Conservation (phyloP, 164 flowering plant species). For the Hamamelis virginiana region DNA sequence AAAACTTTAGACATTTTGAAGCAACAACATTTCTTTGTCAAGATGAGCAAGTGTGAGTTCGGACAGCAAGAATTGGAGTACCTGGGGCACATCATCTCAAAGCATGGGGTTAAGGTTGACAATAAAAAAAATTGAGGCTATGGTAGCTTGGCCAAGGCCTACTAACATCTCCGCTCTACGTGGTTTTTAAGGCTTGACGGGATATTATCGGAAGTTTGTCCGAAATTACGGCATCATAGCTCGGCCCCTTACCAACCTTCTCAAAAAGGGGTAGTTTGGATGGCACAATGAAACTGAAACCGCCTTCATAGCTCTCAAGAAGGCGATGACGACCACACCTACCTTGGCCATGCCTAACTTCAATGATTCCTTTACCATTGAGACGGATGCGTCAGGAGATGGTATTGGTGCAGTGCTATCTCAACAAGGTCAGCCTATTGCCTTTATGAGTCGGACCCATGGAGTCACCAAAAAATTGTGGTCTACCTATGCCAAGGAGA, state of each 20-base stretch:
- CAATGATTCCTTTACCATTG: too few relatives aligned
- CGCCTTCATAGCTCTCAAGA: conserved; percentile 4
- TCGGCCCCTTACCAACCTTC: neutral
- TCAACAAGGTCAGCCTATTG: neutral
- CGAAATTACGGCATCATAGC: neutral
- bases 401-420: neutral
- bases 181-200: conserved; percentile 10
- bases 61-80: too few relatives aligned
- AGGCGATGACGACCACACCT: too few relatives aligned
- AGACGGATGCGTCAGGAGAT: too few relatives aligned
- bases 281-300: neutral
- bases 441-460: neutral
- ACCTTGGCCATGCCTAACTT: too few relatives aligned
- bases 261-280: conserved; percentile 2
- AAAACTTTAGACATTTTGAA: too few relatives aligned
- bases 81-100: too few relatives aligned
- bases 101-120: too few relatives aligned
- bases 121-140: too few relatives aligned
- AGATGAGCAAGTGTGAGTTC: too few relatives aligned
- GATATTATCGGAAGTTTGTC: conserved; percentile 9
- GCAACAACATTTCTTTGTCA: too few relatives aligned
- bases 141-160: neutral
- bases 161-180: neutral
- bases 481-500: neutral
- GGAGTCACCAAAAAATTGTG: neutral